Evolutionary conservation across 805 yeast species (phyloP).

Genomic region (Suhomyces canberraensis): DNA sequence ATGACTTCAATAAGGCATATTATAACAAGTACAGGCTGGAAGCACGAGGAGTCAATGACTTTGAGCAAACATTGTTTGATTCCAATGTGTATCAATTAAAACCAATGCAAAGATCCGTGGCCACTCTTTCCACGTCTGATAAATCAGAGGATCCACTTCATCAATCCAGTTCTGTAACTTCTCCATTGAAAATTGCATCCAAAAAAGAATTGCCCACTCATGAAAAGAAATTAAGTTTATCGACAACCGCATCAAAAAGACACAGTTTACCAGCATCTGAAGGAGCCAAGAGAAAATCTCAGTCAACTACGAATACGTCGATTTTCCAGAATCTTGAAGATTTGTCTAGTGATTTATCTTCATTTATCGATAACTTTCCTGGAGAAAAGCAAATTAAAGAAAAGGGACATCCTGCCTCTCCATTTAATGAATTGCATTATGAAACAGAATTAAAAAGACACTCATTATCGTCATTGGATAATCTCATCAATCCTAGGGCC

Average conservation of each 20-base stretch:
- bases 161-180: not conserved
- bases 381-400: not conserved
- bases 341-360: slow-evolving; percentile 24
- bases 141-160: not conserved
- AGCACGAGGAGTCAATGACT: slow-evolving; percentile 4
- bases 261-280: slow-evolving; percentile 6
- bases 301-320: slow-evolving; percentile 26
- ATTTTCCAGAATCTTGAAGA: slow-evolving; percentile 27
- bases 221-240: not conserved
- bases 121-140: slow-evolving; percentile 26
- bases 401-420: not conserved
- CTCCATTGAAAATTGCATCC: not conserved
- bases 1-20: slow-evolving; percentile 22
- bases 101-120: slow-evolving; percentile 32
- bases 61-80: slow-evolving; percentile 11
- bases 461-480: slow-evolving; percentile 7
- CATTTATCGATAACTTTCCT: slow-evolving; percentile 9
- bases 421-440: not conserved
- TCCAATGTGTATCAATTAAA: slow-evolving; percentile 23
- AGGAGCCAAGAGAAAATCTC: slow-evolving; percentile 14
- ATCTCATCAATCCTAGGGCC: not conserved
- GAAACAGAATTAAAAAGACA: slow-evolving; percentile 2
- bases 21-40: slow-evolving; percentile 12
- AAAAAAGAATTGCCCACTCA: not conserved
- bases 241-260: slow-evolving; percentile 6